A percentile compares a stretch with the other conserved stretches of the same genome.
Conservation (phyloP, 441 rosid species). For the Biscutella laevigata region DNA sequence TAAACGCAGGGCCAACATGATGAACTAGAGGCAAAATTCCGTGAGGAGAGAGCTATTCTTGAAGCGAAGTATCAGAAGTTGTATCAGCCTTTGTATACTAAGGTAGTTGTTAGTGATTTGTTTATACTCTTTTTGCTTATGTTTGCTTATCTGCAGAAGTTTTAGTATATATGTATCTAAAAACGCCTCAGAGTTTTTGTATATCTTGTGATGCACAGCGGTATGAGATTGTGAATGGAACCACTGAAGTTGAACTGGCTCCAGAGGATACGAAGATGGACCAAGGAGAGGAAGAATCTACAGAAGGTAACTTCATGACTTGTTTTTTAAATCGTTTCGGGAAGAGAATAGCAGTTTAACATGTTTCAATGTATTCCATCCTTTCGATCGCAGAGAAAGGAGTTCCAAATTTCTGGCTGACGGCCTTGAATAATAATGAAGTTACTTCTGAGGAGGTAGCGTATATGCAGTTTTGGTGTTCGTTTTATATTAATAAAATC, state of each 20-base stretch:
- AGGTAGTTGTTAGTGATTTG: constrained; percentile 32
- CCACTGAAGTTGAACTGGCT: constrained; percentile 41
- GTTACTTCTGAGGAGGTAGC: constrained; percentile 43
- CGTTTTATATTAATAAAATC: neutral
- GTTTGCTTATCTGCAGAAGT: neutral
- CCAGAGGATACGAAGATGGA: constrained; percentile 34
- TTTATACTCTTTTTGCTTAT: neutral
- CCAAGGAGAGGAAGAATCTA: constrained; percentile 38
- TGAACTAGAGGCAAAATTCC: constrained; percentile 70
- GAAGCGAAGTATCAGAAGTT: constrained; percentile 72
- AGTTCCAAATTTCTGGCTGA: constrained; percentile 67
- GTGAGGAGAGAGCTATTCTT: constrained; percentile 74
- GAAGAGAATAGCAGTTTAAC: neutral
- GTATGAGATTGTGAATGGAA: constrained; percentile 70
- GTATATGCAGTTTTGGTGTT: neutral
- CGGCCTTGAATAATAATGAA: constrained; percentile 59
- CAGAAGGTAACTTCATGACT: constrained; percentile 37
- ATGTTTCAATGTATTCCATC: neutral
- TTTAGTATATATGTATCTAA: neutral
- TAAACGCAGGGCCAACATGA: constrained; percentile 57
- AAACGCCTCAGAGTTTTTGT: neutral
- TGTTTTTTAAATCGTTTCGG: neutral
- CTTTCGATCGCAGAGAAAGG: constrained; percentile 42
- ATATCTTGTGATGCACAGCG: constrained; percentile 34
- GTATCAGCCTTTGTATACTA: constrained; percentile 65